These are phyloP conservation scores for Saturnispora silvae DNA, from an alignment of 805 yeast genomes.

Conservation along the genomic window DNA sequence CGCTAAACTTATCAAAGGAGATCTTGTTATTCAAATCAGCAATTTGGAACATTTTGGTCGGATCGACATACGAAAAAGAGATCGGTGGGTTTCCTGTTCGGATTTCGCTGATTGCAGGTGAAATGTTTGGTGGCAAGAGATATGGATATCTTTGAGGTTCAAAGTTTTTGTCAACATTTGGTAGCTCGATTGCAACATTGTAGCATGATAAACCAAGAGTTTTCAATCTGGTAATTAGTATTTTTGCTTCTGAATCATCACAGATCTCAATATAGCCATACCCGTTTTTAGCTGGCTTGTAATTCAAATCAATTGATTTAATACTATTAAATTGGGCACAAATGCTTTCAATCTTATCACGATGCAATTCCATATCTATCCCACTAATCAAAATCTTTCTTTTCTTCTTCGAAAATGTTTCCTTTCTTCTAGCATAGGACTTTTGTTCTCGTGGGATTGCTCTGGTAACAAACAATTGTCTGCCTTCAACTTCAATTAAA, in stretches of 20 bases:
- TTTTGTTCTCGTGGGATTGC: constrained; percentile 27
- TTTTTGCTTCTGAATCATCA: constrained; percentile 19
- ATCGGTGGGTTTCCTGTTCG: too few relatives aligned
- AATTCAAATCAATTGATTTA: constrained; percentile 21
- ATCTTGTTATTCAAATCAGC: constrained; percentile 20
- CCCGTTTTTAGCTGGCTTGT: constrained; percentile 12
- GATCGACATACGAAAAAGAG: constrained; percentile 21
- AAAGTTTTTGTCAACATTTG: constrained; percentile 11
- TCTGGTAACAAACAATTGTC: constrained; percentile 22
- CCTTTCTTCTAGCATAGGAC: constrained; percentile 16
- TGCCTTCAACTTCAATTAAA: constrained; percentile 21
- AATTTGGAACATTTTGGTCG: constrained; percentile 20
- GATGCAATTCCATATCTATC: constrained; percentile 17
- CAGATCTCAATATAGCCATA: constrained; percentile 25
- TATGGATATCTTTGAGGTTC: constrained; percentile 11
- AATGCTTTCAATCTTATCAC: constrained; percentile 18
- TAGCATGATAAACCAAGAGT: constrained; percentile 19
- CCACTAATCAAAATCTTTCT: constrained; percentile 21
- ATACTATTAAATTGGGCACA: constrained; percentile 20
- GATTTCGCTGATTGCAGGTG: not conserved
- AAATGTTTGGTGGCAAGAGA: not conserved
- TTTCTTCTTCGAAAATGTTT: constrained; percentile 15
- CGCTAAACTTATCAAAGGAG: constrained; percentile 13
- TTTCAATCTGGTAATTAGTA: constrained; percentile 16
- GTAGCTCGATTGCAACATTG: constrained; percentile 23